Percentiles rank a stretch among this genome's conserved stretches.
Conservation (phyloP, 1,284 basidiomycete species). For the Hortiboletus rubellus region DNA sequence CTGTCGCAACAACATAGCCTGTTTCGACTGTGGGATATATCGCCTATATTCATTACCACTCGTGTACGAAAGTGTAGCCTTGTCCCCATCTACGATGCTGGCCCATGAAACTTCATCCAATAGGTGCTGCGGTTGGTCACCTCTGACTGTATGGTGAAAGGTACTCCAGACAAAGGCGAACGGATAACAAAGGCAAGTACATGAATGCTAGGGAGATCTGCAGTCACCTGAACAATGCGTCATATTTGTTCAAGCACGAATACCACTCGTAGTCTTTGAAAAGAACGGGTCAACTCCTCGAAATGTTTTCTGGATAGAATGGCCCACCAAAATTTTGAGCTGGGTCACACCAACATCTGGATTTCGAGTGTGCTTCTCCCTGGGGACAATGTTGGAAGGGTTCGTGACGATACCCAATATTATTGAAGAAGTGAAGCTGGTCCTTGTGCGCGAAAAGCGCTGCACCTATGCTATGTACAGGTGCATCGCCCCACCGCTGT, state of each 20-base stretch:
- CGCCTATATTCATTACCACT: not conserved
- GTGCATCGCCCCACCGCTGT: slow-evolving; percentile 89
- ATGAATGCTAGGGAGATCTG: not conserved
- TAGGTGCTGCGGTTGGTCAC: not conserved
- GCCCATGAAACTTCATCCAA: not conserved
- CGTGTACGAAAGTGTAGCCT: not conserved
- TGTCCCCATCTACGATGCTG: not conserved
- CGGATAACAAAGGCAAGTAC: not conserved
- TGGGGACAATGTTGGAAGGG: slow-evolving; percentile 82
- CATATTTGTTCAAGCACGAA: slow-evolving; percentile 74
- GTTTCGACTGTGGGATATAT: slow-evolving; percentile 1
- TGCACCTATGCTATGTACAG: slow-evolving; percentile 85
- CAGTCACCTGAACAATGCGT: slow-evolving; percentile 50
- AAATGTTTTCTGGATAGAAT: not conserved
- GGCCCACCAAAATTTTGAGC: slow-evolving; percentile 62
- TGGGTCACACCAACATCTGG: slow-evolving; percentile 69
- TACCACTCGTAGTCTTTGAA: slow-evolving; percentile 73
- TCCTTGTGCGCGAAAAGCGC: slow-evolving; percentile 79
- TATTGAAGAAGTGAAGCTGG: slow-evolving; percentile 78
- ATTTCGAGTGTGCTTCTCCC: slow-evolving; percentile 53
- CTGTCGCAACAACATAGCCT: slow-evolving; percentile 3
- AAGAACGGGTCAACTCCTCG: slow-evolving; percentile 3
- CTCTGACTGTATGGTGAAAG: not conserved
- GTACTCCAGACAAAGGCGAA: not conserved
- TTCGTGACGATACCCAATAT: slow-evolving; percentile 67